These are phyloP conservation scores for Panaeolus cyanescens DNA, from an alignment of 768 basidiomycete genomes.

Conservation along the genomic window DNA sequence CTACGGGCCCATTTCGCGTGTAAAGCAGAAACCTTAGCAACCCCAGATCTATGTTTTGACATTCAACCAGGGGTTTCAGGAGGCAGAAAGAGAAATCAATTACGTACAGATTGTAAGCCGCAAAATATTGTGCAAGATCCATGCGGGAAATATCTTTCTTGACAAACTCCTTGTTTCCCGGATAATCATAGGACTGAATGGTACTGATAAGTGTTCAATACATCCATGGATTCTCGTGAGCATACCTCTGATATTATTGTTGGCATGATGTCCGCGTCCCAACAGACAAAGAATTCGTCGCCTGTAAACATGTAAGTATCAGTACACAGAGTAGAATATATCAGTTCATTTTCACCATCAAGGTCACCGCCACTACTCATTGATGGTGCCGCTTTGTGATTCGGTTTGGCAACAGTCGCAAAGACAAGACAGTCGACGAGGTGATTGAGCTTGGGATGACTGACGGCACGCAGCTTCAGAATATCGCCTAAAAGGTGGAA, in stretches of 20 bases:
- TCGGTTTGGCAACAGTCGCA: conserved; percentile 55
- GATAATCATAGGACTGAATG: conserved; percentile 67
- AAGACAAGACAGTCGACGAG: conserved; percentile 72
- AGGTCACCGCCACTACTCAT: conserved; percentile 74
- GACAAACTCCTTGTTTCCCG: conserved; percentile 56
- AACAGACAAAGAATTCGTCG: conserved; percentile 70
- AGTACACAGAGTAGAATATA: background rate
- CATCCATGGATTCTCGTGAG: background rate
- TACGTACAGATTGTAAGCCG: conserved; percentile 60
- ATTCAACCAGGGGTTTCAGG: conserved; percentile 2
- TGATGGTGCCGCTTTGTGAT: conserved; percentile 62
- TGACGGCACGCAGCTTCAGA: conserved; percentile 61
- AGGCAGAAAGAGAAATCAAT: background rate
- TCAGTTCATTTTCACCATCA: conserved; percentile 39
- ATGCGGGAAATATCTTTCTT: conserved; percentile 49
- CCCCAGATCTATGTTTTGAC: conserved; percentile 58
- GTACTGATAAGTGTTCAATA: background rate
- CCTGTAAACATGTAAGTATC: conserved; percentile 31
- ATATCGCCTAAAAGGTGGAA: conserved; percentile 49
- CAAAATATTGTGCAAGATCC: conserved; percentile 68
- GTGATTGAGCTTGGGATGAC: conserved; percentile 50
- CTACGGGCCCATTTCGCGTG: conserved; percentile 62
- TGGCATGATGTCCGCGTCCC: conserved; percentile 67
- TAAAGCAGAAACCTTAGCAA: conserved; percentile 56
- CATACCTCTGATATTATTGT: conserved; percentile 52